Base-by-base conservation (phyloP, 179 eudicot species). In the Gypsophila paniculata region DNA sequence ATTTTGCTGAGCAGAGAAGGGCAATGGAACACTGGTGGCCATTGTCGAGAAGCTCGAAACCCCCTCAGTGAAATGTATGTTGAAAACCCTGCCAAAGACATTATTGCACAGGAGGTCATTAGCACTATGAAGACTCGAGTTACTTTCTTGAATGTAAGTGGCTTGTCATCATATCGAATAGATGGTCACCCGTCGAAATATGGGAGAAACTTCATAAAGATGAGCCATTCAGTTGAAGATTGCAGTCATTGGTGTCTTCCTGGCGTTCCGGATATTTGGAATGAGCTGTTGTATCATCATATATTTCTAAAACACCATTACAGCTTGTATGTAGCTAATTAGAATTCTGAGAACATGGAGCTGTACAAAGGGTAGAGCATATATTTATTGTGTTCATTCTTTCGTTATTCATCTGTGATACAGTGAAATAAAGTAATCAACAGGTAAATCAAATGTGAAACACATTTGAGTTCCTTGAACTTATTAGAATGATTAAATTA, bases 241-340 rank as follows among this genome's bases (percentile, higher is more conserved):
- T 93, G 98, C 78, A 93, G 98, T 79, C 98, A 93, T 72, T 93
- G 96, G 93, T 90, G 96, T 77, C 90, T 90, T 68, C 96, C 96
- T n/a, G 96, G 96, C 1, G 87, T 90, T 70, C 97, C 97, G 18
- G 97, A 91, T 82, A 76, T 74, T 53, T 91, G 97, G 97, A 91
- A 91, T 53, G 86, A 91, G 64, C 77, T 91, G 71, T 76, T 91
- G 77, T 91, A 87, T 82, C 75, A 76, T 73, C 77, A 83, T 68
- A 77, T 89, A 74, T 67, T 62, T 59, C 15, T 76, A 44, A 72
- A 54, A 61, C 77, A 80, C 32, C 73, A 34, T 58, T 73, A 54
- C 15, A 79, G 26, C 36, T 21, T 66, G 57, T 60, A 70, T 59
- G 69, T 59, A 59, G 75, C 53, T 70, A 34, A 42, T 74, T 13